phyloP scores from a whole-genome alignment of 805 yeast species.

The Candida easanensis region DNA sequence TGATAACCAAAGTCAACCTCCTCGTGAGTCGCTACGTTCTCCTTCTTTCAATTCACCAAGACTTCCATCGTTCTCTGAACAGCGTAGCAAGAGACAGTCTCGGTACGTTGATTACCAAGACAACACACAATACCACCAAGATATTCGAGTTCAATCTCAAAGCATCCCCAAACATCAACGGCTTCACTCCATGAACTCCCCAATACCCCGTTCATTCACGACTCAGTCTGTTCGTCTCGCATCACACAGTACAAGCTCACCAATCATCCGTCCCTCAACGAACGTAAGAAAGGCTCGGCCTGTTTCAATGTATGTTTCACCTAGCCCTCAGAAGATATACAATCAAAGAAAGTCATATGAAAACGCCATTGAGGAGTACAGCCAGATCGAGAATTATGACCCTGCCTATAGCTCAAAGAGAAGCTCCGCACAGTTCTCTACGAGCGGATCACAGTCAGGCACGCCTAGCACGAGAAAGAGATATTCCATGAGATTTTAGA shows the following conservation, averaged over 20 bases:
- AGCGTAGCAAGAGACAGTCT: neutral
- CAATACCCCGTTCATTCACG: slow-evolving; percentile 19
- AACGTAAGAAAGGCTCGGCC: slow-evolving; percentile 4
- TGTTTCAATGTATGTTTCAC: slow-evolving; percentile 8
- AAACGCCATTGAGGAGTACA: slow-evolving; percentile 1
- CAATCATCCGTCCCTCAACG: neutral
- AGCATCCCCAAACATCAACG: neutral
- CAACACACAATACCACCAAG: neutral
- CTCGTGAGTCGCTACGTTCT: slow-evolving; percentile 9
- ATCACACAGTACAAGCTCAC: neutral
- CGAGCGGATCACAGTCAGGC: slow-evolving; percentile 6
- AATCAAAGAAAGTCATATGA: neutral
- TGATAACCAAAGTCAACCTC: neutral
- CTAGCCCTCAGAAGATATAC: neutral
- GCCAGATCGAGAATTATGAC: neutral
- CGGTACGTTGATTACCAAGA: neutral
- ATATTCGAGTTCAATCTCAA: neutral
- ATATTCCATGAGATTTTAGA: slow-evolving; percentile 26
- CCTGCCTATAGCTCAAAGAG: slow-evolving; percentile 4
- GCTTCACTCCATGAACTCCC: slow-evolving; percentile 10
- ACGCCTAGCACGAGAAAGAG: slow-evolving; percentile 16
- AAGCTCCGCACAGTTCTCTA: slow-evolving; percentile 1
- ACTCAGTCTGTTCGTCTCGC: neutral
- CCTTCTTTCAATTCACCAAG: slow-evolving; percentile 12
- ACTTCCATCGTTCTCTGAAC: slow-evolving; percentile 9